phyloP scores from a whole-genome alignment of 768 basidiomycete species.

The Lepiota venenata region DNA sequence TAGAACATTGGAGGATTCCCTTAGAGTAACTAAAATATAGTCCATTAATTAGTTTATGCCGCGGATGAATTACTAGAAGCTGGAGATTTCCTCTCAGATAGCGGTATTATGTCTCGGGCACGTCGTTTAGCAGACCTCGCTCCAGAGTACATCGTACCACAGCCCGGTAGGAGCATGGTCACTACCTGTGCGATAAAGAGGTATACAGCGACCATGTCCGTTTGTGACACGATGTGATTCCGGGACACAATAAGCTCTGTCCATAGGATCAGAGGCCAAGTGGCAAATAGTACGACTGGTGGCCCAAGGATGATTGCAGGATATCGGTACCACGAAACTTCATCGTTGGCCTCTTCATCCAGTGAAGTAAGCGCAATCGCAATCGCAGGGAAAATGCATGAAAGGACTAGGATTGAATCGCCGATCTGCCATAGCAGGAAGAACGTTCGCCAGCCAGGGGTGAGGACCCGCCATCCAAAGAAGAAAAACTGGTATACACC shows the following conservation, averaged over 20 bases:
- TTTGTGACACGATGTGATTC: slow-evolving; percentile 14
- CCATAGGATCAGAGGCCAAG: slow-evolving; percentile 10
- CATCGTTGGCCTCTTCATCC: neutral
- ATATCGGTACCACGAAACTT: neutral
- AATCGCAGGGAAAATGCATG: neutral
- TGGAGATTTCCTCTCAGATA: no score
- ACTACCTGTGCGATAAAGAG: slow-evolving; percentile 10
- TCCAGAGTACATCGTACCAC: no score
- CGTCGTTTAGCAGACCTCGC: no score
- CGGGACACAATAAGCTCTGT: slow-evolving; percentile 11
- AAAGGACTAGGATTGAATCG: slow-evolving; percentile 5
- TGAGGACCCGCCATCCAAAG: slow-evolving; percentile 13
- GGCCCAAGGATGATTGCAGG: neutral
- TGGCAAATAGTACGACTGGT: neutral
- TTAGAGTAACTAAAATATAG: no score
- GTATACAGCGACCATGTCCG: slow-evolving; percentile 14
- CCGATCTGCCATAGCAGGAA: slow-evolving; percentile 6
- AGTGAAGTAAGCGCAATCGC: neutral
- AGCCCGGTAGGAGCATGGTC: neutral
- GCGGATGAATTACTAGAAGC: no score
- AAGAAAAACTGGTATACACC: slow-evolving; percentile 13
- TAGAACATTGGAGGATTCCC: no score
- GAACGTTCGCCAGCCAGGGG: slow-evolving; percentile 11
- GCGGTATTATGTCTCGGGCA: no score
- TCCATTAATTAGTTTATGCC: no score